phyloP scores from a whole-genome alignment of 2,329 filamentous ascomycete species.

The Grosmannia huntii region DNA sequence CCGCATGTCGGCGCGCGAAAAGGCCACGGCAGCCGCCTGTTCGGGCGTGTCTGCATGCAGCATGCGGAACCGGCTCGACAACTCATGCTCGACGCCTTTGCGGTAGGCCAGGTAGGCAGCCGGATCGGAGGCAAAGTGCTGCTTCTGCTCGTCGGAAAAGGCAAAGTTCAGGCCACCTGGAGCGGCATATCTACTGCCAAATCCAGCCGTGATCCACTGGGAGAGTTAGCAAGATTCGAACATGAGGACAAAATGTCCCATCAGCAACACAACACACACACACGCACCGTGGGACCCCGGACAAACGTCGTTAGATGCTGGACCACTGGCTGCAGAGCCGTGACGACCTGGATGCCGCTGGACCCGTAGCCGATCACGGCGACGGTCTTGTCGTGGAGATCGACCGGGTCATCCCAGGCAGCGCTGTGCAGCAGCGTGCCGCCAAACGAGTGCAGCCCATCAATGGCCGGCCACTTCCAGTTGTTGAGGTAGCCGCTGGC shows the following conservation, averaged over 20 bases:
- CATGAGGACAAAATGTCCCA: no score
- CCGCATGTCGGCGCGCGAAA: slow-evolving; percentile 7
- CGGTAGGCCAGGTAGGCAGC: slow-evolving; percentile 7
- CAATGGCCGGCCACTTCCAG: slow-evolving; percentile 28
- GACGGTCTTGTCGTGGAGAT: slow-evolving; percentile 5
- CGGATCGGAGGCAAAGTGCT: slow-evolving; percentile 8
- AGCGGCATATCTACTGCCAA: slow-evolving; percentile 40
- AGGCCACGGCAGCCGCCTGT: slow-evolving; percentile 4
- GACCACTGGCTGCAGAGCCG: slow-evolving; percentile 22
- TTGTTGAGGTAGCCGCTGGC: slow-evolving; percentile 35
- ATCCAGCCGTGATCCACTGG: slow-evolving; percentile 50
- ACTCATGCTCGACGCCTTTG: slow-evolving; percentile 12
- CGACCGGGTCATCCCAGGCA: slow-evolving; percentile 13
- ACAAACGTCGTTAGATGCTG: slow-evolving; percentile 14
- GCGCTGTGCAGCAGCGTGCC: slow-evolving; percentile 11
- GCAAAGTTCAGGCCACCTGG: slow-evolving; percentile 19
- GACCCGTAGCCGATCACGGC: slow-evolving; percentile 10
- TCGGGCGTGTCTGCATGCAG: slow-evolving; percentile 7
- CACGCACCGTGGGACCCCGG: slow-evolving; percentile 10
- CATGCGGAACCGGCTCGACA: slow-evolving; percentile 9
- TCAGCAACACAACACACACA: slow-evolving; percentile 32
- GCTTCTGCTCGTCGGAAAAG: slow-evolving; percentile 6
- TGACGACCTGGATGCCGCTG: slow-evolving; percentile 14
- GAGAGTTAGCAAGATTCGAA: background rate
- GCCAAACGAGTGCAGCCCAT: slow-evolving; percentile 8